Evolutionary conservation across 2,329 filamentous ascomycete species (phyloP).

Genomic region (Fusarium austroafricanum): DNA sequence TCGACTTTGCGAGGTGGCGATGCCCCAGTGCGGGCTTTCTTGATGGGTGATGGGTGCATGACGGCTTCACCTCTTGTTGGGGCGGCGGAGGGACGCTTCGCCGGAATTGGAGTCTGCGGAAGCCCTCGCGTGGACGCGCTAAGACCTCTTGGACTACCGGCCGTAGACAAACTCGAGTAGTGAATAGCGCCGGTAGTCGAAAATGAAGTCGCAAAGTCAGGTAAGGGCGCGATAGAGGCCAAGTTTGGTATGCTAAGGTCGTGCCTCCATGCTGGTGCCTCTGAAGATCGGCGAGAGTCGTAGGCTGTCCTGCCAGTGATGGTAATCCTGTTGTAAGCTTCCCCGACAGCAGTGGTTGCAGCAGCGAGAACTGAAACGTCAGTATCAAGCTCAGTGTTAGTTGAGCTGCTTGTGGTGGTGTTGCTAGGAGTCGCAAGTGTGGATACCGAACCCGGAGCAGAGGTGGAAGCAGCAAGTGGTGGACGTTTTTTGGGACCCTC

Average conservation of each 20-base stretch:
- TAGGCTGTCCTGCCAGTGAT: conserved; percentile 26
- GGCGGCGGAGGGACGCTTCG: conserved; percentile 45
- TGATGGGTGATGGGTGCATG: conserved; percentile 55
- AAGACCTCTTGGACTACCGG: conserved; percentile 32
- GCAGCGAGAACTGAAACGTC: conserved; percentile 22
- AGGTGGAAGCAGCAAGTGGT: conserved; percentile 9
- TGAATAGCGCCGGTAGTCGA: conserved; percentile 33
- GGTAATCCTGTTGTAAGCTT: conserved; percentile 25
- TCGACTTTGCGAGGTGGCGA: conserved; percentile 60
- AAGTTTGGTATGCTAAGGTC: conserved; percentile 33
- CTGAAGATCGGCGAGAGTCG: conserved; percentile 26
- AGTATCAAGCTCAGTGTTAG: conserved; percentile 16
- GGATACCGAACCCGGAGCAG: conserved; percentile 19
- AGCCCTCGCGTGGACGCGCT: conserved; percentile 28
- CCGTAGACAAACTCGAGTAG: conserved; percentile 37
- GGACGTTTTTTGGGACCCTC: conserved; percentile 19
- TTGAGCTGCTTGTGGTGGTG: conserved; percentile 8
- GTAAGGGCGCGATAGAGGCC: conserved; percentile 35
- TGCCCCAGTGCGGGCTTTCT: conserved; percentile 62
- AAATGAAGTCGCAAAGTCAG: conserved; percentile 19
- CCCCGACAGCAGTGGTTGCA: conserved; percentile 19
- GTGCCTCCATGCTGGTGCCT: conserved; percentile 40
- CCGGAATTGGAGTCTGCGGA: conserved; percentile 29
- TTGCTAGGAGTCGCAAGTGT: conserved; percentile 20
- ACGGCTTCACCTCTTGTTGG: conserved; percentile 37